Evolutionary conservation across 768 basidiomycete species (phyloP).

Genomic region (Lactarius evosmus): DNA sequence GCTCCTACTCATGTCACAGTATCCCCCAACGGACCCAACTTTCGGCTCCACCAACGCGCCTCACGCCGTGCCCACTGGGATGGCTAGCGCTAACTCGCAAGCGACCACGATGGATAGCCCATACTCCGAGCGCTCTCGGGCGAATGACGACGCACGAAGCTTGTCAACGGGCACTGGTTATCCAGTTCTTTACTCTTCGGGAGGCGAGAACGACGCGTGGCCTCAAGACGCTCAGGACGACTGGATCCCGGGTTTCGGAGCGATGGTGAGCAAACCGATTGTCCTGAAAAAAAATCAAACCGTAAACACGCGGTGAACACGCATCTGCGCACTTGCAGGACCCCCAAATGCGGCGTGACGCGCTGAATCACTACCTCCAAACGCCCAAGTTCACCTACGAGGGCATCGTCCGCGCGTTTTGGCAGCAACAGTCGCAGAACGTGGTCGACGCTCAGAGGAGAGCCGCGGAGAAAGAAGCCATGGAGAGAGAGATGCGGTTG

Average conservation of each 20-base stretch:
- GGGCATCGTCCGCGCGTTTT: constrained; percentile 12
- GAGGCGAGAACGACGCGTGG: constrained; percentile 7
- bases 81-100: background rate
- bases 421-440: constrained; percentile 15
- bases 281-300: background rate
- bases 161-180: background rate
- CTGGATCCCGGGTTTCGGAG: constrained; percentile 20
- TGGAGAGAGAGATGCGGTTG: constrained; percentile 16
- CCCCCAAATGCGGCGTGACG: constrained; percentile 14
- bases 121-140: background rate
- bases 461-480: constrained; percentile 10
- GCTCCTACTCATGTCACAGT: constrained; percentile 13
- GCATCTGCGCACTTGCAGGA: constrained; percentile 3
- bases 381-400: constrained; percentile 21
- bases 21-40: constrained; percentile 1
- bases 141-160: constrained; percentile 9
- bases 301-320: background rate
- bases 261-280: constrained; percentile 14
- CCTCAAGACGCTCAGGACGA: constrained; percentile 14
- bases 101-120: background rate
- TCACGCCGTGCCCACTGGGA: constrained; percentile 1
- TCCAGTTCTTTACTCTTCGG: background rate
- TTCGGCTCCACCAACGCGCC: constrained; percentile 5
- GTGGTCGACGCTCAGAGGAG: constrained; percentile 13
- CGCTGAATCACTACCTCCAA: constrained; percentile 13